These are phyloP conservation scores for Xerocomus amazonicus DNA, from an alignment of 1,284 basidiomycete species.

Conservation along the genomic window DNA sequence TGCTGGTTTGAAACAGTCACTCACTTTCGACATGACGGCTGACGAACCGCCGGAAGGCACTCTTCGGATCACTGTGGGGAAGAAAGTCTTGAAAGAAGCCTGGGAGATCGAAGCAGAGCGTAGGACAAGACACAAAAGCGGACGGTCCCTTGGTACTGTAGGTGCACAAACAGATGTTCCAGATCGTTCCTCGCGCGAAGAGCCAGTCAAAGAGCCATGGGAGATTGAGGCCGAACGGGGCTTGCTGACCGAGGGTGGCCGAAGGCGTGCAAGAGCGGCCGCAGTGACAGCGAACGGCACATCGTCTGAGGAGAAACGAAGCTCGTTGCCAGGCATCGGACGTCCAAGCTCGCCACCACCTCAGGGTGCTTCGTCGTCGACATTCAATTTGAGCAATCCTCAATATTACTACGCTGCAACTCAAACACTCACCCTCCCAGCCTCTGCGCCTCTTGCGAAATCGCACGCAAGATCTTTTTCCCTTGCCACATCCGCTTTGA, in stretches of 20 bases:
- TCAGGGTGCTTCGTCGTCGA: constrained; percentile 14
- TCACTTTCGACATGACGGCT: constrained; percentile 51
- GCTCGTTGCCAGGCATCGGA: constrained; percentile 18
- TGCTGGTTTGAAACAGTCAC: constrained; percentile 40
- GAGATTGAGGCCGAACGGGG: constrained; percentile 75
- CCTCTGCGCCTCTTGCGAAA: constrained; percentile 53
- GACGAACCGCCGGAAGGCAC: constrained; percentile 52
- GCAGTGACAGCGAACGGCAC: constrained; percentile 35
- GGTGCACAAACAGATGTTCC: constrained; percentile 4
- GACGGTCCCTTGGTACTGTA: constrained; percentile 23
- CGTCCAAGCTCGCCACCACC: constrained; percentile 25
- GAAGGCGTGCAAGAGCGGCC: constrained; percentile 54
- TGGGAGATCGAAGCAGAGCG: constrained; percentile 75
- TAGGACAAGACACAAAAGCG: constrained; percentile 39
- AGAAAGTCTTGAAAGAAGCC: constrained; percentile 61
- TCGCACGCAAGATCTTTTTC: constrained; percentile 63
- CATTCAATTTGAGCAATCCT: constrained; percentile 43
- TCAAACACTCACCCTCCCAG: constrained; percentile 61
- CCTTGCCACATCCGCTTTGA: constrained; percentile 35
- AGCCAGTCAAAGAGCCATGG: constrained; percentile 63
- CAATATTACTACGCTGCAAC: constrained; percentile 56
- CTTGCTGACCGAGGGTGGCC: constrained; percentile 65
- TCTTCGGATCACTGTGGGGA: constrained; percentile 60
- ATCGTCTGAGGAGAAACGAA: constrained; percentile 16
- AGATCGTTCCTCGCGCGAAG: constrained; percentile 26